Base-by-base conservation (phyloP, 2,329 filamentous ascomycete species). In the Trichoderma sp. region DNA sequence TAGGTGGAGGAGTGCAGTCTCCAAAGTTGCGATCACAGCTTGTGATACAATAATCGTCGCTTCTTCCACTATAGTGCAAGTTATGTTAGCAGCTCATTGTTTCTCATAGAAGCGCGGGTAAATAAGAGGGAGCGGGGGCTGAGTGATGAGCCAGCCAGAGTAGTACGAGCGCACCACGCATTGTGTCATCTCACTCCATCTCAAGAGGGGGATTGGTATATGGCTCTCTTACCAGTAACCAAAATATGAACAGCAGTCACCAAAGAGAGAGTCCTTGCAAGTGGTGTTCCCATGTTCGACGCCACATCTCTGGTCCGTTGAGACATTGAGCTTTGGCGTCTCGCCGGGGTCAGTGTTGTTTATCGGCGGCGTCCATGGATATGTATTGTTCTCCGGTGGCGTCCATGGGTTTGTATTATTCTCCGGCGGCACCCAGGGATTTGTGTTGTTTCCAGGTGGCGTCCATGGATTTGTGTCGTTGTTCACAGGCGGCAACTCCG, bases 221-320 rank as follows among this genome's bases (percentile, higher is more conserved):
- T 28, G 39, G n/a, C n/a, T 12, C 53, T 75, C 79, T 76, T 76
- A 81, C 81, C 82, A 84, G 72, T 74, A 83, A n/a, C 82, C 82
- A 68, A 80, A 81, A 70, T 75, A 77, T 3, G 82, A 84, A 71
- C 83, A 85, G 74, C 83, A 84, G 73, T 78, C 77, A 6, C 81
- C 81, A 63, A 79, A 80, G 15, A 34, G 66, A 0, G 80, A 82
- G 26, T 78, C 79, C 61, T 79, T 75, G 70, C 83, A 84, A 8
- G 78, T 80, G 67, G 81, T 30, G 1, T 30, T 30, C 28, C 28
- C 28, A 8, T 30, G 6, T n/a, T n/a, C n/a, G 28, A 30, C 80
- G 47, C 82, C 82, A 68, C 82, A 84, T 43, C 68, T 76, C 68
- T 82, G 80, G 73, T 83, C 76, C 8, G 78, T 78, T 5, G 81